Percentiles rank a stretch among this genome's conserved stretches.
phyloP scores from a whole-genome alignment of 306 rosid species.

The Rubus parviflorus region DNA sequence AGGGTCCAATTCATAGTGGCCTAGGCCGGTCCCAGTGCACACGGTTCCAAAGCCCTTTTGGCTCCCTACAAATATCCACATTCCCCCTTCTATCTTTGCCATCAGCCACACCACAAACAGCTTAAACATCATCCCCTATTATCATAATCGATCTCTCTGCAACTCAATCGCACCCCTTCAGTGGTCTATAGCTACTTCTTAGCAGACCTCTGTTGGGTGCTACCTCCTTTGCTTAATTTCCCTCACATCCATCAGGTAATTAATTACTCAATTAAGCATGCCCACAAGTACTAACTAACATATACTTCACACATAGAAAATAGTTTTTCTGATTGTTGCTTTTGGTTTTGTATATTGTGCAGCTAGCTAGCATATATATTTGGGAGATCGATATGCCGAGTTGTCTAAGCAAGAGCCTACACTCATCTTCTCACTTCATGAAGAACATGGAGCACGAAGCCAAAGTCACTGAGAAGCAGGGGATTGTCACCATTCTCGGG shows the following conservation, averaged over 20 bases:
- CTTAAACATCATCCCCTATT: constrained; percentile 25
- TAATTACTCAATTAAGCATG: not conserved
- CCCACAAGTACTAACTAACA: not conserved
- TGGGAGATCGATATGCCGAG: constrained; percentile 32
- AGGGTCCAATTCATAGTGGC: not conserved
- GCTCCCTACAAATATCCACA: constrained; percentile 74
- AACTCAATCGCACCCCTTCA: constrained; percentile 43
- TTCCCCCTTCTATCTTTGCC: constrained; percentile 33
- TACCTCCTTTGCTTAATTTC: not conserved
- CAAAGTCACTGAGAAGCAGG: constrained; percentile 42
- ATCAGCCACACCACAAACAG: constrained; percentile 44
- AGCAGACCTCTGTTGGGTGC: constrained; percentile 12
- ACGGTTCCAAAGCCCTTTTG: constrained; percentile 52
- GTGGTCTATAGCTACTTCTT: constrained; percentile 41
- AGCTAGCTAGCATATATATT: constrained; percentile 26
- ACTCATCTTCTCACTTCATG: constrained; percentile 22
- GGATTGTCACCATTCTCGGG: constrained; percentile 66
- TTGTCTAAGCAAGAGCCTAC: constrained; percentile 31
- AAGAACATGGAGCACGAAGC: constrained; percentile 27
- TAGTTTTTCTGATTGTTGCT: not conserved
- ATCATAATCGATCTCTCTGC: constrained; percentile 19
- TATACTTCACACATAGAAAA: not conserved
- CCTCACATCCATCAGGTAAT: constrained; percentile 11
- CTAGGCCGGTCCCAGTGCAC: constrained; percentile 67
- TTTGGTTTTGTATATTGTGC: constrained; percentile 27